These are phyloP conservation scores for Aspergillus ustus DNA, from an alignment of 2,329 filamentous ascomycete genomes.

Conservation along the genomic window DNA sequence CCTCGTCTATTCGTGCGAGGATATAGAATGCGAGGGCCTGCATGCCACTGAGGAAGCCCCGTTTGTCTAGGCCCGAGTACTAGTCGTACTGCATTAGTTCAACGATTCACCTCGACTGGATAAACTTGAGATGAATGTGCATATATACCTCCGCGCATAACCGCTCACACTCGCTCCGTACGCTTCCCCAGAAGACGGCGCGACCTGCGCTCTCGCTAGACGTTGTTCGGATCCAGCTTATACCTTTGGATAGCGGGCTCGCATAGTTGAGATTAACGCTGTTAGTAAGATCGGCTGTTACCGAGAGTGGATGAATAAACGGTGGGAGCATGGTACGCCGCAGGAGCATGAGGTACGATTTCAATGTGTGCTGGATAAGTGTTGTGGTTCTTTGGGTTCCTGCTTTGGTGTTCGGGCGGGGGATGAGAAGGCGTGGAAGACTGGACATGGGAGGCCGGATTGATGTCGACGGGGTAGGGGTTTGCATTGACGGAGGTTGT, in stretches of 20 bases:
- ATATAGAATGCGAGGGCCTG: conserved; percentile 53
- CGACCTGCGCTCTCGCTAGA: conserved; percentile 38
- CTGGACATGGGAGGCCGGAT: not conserved
- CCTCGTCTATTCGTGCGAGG: conserved; percentile 49
- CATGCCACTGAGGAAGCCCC: conserved; percentile 48
- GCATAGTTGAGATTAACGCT: not conserved
- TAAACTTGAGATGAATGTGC: too few species aligned
- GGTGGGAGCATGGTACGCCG: conserved; percentile 46
- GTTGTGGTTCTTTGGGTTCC: conserved; percentile 40
- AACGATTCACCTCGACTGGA: not conserved
- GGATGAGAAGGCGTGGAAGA: not conserved
- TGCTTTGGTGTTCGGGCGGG: conserved; percentile 15
- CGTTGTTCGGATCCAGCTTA: not conserved
- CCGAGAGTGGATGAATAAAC: conserved; percentile 45
- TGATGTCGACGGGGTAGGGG: not conserved
- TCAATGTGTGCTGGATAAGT: conserved; percentile 47
- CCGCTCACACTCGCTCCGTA: conserved; percentile 49
- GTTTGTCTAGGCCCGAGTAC: conserved; percentile 30
- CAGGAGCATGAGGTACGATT: conserved; percentile 51
- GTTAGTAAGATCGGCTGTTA: not conserved
- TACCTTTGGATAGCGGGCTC: not conserved
- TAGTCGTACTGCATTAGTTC: conserved; percentile 24
- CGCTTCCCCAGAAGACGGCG: conserved; percentile 49
- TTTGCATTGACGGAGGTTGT: not conserved
- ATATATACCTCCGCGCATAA: conserved; percentile 31